Conservation (phyloP, 345 rosid genomes). For the Dipteronia sinensis region DNA sequence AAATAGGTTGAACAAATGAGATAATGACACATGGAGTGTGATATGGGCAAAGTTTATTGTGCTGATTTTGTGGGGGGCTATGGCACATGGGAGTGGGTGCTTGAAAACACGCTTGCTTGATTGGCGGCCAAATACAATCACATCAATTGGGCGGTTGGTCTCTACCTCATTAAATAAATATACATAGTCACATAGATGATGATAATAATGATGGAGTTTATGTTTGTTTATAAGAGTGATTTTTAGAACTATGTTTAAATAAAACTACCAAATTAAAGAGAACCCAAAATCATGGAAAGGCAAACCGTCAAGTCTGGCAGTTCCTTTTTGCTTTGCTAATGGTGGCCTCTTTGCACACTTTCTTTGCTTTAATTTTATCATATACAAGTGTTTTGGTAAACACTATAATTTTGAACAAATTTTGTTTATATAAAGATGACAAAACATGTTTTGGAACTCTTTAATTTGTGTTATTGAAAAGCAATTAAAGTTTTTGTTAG, state of each 20-base stretch:
- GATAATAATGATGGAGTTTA: neutral
- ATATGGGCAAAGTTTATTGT: slow-evolving; percentile 26
- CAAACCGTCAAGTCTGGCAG: slow-evolving; percentile 6
- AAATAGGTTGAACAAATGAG: slow-evolving; percentile 1
- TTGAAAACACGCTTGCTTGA: slow-evolving; percentile 54
- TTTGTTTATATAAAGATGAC: neutral
- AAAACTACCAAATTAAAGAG: neutral
- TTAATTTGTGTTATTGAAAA: neutral
- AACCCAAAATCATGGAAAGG: neutral
- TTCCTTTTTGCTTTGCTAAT: neutral
- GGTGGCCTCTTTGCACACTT: neutral
- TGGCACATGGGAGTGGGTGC: slow-evolving; percentile 50
- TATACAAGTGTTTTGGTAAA: too few species aligned
- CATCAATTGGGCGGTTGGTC: slow-evolving; percentile 32
- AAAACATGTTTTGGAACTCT: neutral
- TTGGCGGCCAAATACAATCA: slow-evolving; percentile 39
- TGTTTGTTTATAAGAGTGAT: slow-evolving; percentile 5
- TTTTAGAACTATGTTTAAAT: neutral
- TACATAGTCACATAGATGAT: neutral
- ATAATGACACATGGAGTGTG: slow-evolving; percentile 22
- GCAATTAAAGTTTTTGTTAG: neutral
- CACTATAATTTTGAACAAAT: neutral
- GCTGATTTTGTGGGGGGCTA: slow-evolving; percentile 26
- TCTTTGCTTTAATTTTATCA: neutral
- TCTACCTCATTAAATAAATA: neutral